These are phyloP conservation scores for Neonectria punicea DNA, from an alignment of 2,329 filamentous ascomycete species.

Conservation along the genomic window DNA sequence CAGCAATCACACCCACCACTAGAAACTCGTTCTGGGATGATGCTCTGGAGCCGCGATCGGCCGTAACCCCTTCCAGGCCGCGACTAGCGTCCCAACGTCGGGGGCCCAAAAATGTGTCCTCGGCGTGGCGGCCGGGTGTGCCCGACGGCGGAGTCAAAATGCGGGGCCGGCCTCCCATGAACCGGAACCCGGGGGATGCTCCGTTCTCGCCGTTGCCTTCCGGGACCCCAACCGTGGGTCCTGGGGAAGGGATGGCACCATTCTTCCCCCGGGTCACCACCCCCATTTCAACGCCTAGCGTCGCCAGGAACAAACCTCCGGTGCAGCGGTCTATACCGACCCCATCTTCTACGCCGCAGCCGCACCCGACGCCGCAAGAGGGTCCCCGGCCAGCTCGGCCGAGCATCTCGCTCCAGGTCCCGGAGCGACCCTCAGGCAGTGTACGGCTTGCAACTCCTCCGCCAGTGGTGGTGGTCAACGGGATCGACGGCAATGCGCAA, in stretches of 20 bases:
- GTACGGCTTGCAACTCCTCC: slow-evolving; percentile 72
- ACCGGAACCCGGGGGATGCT: slow-evolving; percentile 67
- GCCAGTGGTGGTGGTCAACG: slow-evolving; percentile 42
- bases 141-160: slow-evolving; percentile 74
- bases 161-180: slow-evolving; percentile 82
- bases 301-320: slow-evolving; percentile 2
- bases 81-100: slow-evolving; percentile 66
- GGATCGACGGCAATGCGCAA: slow-evolving; percentile 11
- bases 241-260: slow-evolving; percentile 24
- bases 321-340: slow-evolving; percentile 18
- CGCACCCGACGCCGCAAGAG: slow-evolving; percentile 25
- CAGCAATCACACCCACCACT: slow-evolving; percentile 76
- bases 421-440: slow-evolving; percentile 66
- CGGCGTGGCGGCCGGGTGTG: slow-evolving; percentile 81
- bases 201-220: slow-evolving; percentile 28
- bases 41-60: slow-evolving; percentile 74
- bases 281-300: slow-evolving; percentile 3
- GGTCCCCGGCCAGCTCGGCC: slow-evolving; percentile 47
- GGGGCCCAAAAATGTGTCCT: slow-evolving; percentile 86
- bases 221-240: slow-evolving; percentile 19
- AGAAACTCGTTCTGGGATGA: slow-evolving; percentile 66
- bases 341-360: slow-evolving; percentile 26
- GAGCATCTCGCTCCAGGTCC: slow-evolving; percentile 54
- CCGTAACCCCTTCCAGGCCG: slow-evolving; percentile 73
- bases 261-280: slow-evolving; percentile 14